phyloP scores from a whole-genome alignment of 2,329 filamentous ascomycete species.

The Ceratocystis cubensis region DNA sequence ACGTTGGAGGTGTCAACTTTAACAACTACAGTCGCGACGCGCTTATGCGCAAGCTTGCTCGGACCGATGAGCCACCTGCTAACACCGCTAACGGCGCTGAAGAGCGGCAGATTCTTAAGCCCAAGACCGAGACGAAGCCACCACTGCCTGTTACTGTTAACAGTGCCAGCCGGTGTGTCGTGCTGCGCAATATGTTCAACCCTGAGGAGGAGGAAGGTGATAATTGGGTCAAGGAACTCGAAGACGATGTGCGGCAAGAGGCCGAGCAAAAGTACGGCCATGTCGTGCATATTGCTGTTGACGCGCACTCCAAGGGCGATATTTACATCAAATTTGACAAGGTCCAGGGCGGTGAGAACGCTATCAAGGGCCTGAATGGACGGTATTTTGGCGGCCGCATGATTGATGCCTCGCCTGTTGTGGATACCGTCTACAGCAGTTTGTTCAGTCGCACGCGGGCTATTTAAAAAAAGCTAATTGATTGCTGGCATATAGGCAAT shows the following conservation, averaged over 20 bases:
- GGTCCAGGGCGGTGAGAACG: slow-evolving; percentile 88
- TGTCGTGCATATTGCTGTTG: slow-evolving; percentile 91
- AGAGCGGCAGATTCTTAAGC: slow-evolving; percentile 60
- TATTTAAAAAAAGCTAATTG: slow-evolving; percentile 42
- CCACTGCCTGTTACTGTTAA: slow-evolving; percentile 75
- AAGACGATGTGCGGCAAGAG: slow-evolving; percentile 84
- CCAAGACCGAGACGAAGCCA: slow-evolving; percentile 66
- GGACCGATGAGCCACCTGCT: slow-evolving; percentile 69
- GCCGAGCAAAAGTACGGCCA: slow-evolving; percentile 93
- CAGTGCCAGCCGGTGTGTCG: slow-evolving; percentile 84
- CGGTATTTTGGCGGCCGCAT: slow-evolving; percentile 86
- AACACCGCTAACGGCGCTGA: slow-evolving; percentile 41
- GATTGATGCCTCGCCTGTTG: slow-evolving; percentile 89
- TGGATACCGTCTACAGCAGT: slow-evolving; percentile 97
- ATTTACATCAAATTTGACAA: slow-evolving; percentile 98
- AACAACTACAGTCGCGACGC: slow-evolving; percentile 98
- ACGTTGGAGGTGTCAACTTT: slow-evolving; percentile 97
- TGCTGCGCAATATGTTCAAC: slow-evolving; percentile 93
- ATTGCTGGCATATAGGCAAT: slow-evolving; percentile 17
- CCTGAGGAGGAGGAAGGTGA: slow-evolving; percentile 81
- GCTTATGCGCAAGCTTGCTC: slow-evolving; percentile 95
- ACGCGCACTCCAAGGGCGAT: slow-evolving; percentile 86
- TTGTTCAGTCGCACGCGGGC: slow-evolving; percentile 79
- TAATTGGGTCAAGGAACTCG: slow-evolving; percentile 81
- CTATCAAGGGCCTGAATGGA: slow-evolving; percentile 94